Conservation (phyloP, 2,329 filamentous ascomycete species). For the Orbilia javanica region DNA sequence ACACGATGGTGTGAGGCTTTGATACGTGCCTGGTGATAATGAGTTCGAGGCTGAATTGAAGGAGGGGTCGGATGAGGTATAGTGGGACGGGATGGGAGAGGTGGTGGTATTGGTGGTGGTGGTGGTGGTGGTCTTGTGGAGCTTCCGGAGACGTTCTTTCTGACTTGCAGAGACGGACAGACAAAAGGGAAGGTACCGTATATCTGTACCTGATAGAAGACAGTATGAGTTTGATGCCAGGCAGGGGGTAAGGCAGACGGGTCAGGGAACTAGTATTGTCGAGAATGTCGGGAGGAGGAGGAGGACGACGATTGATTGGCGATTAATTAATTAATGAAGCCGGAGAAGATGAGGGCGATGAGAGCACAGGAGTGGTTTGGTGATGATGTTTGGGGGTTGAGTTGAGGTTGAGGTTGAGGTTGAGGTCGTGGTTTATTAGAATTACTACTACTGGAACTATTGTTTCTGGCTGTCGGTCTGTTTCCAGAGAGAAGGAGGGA, state of each 20-base stretch:
- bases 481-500: background rate
- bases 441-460: slow-evolving; percentile 17
- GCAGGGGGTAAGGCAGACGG: background rate
- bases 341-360: background rate
- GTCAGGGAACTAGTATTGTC: background rate
- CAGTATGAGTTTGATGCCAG: background rate
- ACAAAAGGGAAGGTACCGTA: background rate
- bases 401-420: too few species aligned
- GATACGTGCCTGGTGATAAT: slow-evolving; percentile 14
- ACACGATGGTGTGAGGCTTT: slow-evolving; percentile 10
- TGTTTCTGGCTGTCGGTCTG: background rate
- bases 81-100: background rate
- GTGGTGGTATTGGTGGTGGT: background rate
- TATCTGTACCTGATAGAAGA: background rate
- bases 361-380: background rate
- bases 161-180: slow-evolving; percentile 1
- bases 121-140: background rate
- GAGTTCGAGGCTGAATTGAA: slow-evolving; percentile 3
- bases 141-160: background rate
- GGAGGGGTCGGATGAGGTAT: slow-evolving; percentile 3
- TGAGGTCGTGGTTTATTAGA: slow-evolving; percentile 18
- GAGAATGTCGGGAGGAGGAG: background rate
- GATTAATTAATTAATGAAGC: too few species aligned
- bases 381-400: slow-evolving; percentile 26
- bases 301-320: too few species aligned